Evolutionary conservation across 345 rosid genomes (phyloP).

Genomic region (Pseudoturritis turrita): DNA sequence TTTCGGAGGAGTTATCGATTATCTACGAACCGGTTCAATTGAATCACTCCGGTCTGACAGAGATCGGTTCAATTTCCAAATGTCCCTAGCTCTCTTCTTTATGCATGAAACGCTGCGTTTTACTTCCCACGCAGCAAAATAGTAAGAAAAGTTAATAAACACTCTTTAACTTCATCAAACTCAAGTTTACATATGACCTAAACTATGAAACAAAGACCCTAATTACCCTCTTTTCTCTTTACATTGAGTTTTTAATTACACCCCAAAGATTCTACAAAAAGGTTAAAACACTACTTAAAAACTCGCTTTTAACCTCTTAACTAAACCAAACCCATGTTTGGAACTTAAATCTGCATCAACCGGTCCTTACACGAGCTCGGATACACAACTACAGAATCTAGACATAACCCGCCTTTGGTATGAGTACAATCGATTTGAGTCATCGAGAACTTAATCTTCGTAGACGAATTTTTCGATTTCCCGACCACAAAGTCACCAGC

Average conservation of each 20-base stretch:
- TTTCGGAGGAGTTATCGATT: no score
- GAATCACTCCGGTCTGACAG: not conserved
- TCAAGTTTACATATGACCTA: not conserved
- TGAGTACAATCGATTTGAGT: slow-evolving; percentile 98
- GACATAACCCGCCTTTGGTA: slow-evolving; percentile 90
- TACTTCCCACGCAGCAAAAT: no score
- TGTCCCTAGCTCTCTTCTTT: no score
- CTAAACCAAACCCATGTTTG: slow-evolving; percentile 13
- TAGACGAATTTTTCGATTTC: slow-evolving; percentile 25
- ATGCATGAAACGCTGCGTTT: no score
- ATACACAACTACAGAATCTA: slow-evolving; percentile 71
- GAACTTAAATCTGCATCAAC: slow-evolving; percentile 53
- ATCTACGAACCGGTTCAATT: not conserved
- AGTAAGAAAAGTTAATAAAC: no score
- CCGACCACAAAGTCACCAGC: slow-evolving; percentile 74
- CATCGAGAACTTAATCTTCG: slow-evolving; percentile 73
- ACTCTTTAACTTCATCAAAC: no score
- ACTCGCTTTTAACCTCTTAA: slow-evolving; percentile 21
- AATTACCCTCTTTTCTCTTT: not conserved
- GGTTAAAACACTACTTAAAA: slow-evolving; percentile 11
- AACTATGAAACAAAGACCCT: not conserved
- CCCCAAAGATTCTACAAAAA: slow-evolving; percentile 9
- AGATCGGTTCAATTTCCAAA: no score
- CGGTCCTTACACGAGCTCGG: slow-evolving; percentile 61
- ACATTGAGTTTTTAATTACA: slow-evolving; percentile 7